Evolutionary conservation across 371 early-diverging fungal species (phyloP).

Genomic region (Dichotomocladium elegans): DNA sequence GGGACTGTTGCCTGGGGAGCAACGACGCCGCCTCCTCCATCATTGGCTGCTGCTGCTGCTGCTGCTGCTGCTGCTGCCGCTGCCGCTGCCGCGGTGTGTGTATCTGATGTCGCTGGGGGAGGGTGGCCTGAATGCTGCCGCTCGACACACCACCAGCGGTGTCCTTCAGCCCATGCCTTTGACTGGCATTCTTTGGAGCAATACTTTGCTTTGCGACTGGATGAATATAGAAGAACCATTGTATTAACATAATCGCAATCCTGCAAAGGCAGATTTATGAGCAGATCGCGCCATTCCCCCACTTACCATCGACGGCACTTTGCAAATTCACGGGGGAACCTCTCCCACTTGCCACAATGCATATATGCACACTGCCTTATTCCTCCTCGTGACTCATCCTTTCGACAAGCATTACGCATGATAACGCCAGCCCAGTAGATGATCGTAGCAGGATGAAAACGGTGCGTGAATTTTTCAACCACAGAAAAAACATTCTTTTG

Average conservation of each 20-base stretch:
- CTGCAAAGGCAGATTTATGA: too few species aligned
- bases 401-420: slow-evolving; percentile 74
- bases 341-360: slow-evolving; percentile 71
- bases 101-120: neutral
- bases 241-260: too few species aligned
- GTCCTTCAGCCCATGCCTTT: slow-evolving; percentile 71
- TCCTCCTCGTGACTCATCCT: slow-evolving; percentile 65
- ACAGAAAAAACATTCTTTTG: slow-evolving; percentile 67
- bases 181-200: slow-evolving; percentile 71
- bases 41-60: neutral
- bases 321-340: slow-evolving; percentile 68
- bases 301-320: slow-evolving; percentile 69
- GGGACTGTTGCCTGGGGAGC: neutral
- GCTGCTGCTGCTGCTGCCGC: neutral
- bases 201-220: slow-evolving; percentile 67
- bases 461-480: slow-evolving; percentile 62
- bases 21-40: neutral
- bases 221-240: neutral
- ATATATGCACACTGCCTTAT: slow-evolving; percentile 71
- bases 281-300: too few species aligned
- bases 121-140: slow-evolving; percentile 27
- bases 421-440: too few species aligned
- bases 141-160: slow-evolving; percentile 75
- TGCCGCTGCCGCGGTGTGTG: neutral
- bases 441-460: slow-evolving; percentile 55